These are phyloP conservation scores for Pleomassaria siparia DNA, from an alignment of 2,329 filamentous ascomycete species.

Conservation along the genomic window DNA sequence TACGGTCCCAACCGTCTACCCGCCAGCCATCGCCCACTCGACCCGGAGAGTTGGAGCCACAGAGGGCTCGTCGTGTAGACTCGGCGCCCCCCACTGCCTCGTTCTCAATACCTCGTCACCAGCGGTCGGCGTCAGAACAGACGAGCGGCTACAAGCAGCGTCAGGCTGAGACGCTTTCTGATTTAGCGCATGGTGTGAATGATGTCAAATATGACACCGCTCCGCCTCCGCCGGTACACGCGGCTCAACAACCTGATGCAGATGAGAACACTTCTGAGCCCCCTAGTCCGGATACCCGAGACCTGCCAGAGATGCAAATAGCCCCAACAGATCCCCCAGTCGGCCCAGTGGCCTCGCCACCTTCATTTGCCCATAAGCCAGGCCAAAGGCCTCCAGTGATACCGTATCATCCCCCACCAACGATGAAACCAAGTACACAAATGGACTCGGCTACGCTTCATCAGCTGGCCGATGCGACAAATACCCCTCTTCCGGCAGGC, in stretches of 20 bases:
- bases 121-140: slow-evolving; percentile 52
- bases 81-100: slow-evolving; percentile 43
- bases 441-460: slow-evolving; percentile 80
- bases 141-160: slow-evolving; percentile 48
- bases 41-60: slow-evolving; percentile 25
- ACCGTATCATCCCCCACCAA: slow-evolving; percentile 73
- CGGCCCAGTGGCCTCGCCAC: slow-evolving; percentile 75
- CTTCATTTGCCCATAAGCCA: slow-evolving; percentile 75
- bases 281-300: slow-evolving; percentile 26
- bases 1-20: slow-evolving; percentile 49
- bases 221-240: slow-evolving; percentile 47
- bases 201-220: slow-evolving; percentile 36
- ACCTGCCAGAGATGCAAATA: slow-evolving; percentile 38
- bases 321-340: slow-evolving; percentile 54
- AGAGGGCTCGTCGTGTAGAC: slow-evolving; percentile 43
- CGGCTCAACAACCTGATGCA: slow-evolving; percentile 31
- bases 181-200: slow-evolving; percentile 41
- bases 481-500: slow-evolving; percentile 46
- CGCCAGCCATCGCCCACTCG: slow-evolving; percentile 47
- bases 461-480: slow-evolving; percentile 73
- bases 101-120: slow-evolving; percentile 42
- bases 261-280: slow-evolving; percentile 33
- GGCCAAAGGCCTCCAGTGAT: slow-evolving; percentile 68
- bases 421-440: slow-evolving; percentile 78
- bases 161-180: slow-evolving; percentile 43